These are phyloP conservation scores for Boletus calvinii DNA, from an alignment of 1,284 basidiomycete species.

Conservation along the genomic window DNA sequence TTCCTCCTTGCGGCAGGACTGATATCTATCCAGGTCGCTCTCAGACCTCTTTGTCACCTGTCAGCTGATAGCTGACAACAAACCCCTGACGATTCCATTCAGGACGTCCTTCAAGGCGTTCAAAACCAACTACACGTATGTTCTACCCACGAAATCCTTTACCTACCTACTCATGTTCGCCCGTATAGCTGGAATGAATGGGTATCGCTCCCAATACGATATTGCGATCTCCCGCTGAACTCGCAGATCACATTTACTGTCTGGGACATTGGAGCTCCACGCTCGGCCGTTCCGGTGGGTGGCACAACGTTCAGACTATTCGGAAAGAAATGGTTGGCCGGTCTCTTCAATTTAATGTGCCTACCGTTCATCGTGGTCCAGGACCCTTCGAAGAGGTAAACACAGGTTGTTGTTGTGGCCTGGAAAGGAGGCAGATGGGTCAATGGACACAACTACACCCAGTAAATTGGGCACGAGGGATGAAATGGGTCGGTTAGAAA, in stretches of 20 bases:
- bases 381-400: conserved; percentile 88
- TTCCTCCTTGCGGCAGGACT: conserved; percentile 12
- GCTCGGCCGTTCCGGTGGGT: conserved; percentile 76
- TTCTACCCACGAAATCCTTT: conserved; percentile 9
- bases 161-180: conserved; percentile 3
- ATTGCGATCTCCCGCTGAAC: conserved; percentile 85
- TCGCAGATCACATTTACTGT: conserved; percentile 93
- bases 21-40: conserved; percentile 48
- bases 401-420: conserved; percentile 87
- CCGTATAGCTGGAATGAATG: conserved; percentile 88
- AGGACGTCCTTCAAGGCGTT: conserved; percentile 93
- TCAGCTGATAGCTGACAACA: conserved; percentile 90
- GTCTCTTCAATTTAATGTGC: neutral
- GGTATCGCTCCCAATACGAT: conserved; percentile 87
- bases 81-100: conserved; percentile 86
- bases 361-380: conserved; percentile 33
- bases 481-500: conserved; percentile 93
- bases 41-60: conserved; percentile 93
- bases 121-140: conserved; percentile 77
- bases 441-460: conserved; percentile 78
- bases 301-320: conserved; percentile 90
- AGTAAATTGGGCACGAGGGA: conserved; percentile 80
- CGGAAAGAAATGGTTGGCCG: conserved; percentile 80
- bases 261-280: conserved; percentile 87
- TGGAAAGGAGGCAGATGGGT: conserved; percentile 82